Evolutionary conservation across 225 moss, liverwort and hornwort genomes (phyloP), one percentile per base, ranked within the genome.

Genomic region (Ulota crispa): DNA sequence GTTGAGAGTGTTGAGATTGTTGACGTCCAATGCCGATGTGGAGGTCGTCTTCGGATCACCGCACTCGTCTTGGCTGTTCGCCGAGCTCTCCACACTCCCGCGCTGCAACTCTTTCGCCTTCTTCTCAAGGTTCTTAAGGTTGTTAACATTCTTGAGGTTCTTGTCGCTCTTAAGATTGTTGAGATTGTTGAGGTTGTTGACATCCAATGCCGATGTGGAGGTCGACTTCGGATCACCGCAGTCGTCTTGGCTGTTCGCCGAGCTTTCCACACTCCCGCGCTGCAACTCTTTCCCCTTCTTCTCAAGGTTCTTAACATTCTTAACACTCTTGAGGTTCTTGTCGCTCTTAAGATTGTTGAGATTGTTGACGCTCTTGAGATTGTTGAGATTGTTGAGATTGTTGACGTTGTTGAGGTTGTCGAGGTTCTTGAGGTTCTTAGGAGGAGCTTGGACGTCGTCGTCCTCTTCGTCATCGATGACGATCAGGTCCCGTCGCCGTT

Each of bases 131-230:
- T 12, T 12, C 43, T 43, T 43, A 13, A 43, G 2, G 11, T 12
- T 3, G 13, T 32, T 32, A 32, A 32, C 32, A 7, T 39, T 9
- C 11, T 43, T 13, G 43, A 43, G 12, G 13, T 13, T 43, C 45
- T 76, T 41, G 37, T 5, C 37, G 37, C 7, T 37, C 45, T 45
- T n/a, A n/a, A n/a, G n/a, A n/a, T n/a, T n/a, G n/a, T 39, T 39
- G 36, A 36, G 36, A 7, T 36, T 36, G 36, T 32, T 32, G 31
- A 32, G 31, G 3, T 32, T 32, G 31, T 36, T 36, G 36, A 36
- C 81, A 8, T 84, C 84, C 8, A 74, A 21, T 2, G 54, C 81
- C 0, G 81, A 78, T 26, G 64, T 73, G 52, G 77, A 77, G 15
- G 75, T 50, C 8, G 57, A 24, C 24, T 64, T 79, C 0, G 50